A percentile compares a stretch with the other conserved stretches of the same genome.
Conservation (phyloP, 352 stramenopile species). For the Pythium utonaiense region DNA sequence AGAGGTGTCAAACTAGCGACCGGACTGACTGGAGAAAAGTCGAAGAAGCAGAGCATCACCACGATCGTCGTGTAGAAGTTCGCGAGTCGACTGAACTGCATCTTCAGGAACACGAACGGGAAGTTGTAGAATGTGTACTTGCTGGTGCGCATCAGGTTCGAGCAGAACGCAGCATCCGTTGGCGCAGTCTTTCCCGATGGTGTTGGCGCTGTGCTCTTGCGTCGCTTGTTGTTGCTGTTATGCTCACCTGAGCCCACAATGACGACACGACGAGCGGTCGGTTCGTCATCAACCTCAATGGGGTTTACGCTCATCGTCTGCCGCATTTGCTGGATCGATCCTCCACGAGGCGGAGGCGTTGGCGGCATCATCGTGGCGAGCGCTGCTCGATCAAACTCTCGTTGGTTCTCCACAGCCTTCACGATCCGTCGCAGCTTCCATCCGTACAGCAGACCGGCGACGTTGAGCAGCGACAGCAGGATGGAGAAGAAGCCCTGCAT, state of each 20-base stretch:
- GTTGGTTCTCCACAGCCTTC: constrained; percentile 78
- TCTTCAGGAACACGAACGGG: constrained; percentile 85
- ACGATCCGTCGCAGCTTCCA: constrained; percentile 88
- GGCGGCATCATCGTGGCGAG: constrained; percentile 74
- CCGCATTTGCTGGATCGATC: constrained; percentile 32
- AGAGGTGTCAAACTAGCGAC: constrained; percentile 80
- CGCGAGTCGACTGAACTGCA: constrained; percentile 87
- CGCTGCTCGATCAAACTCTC: constrained; percentile 73
- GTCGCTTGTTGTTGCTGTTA: constrained; percentile 18
- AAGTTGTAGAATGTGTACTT: constrained; percentile 93
- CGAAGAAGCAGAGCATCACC: constrained; percentile 87
- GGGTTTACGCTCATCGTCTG: constrained; percentile 63
- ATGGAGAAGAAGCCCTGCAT: constrained; percentile 88
- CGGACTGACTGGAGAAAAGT: constrained; percentile 81
- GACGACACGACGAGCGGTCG: constrained; percentile 40
- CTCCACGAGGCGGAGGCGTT: constrained; percentile 17
- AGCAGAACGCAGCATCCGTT: constrained; percentile 39
- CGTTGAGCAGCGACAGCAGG: constrained; percentile 71
- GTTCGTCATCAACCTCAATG: constrained; percentile 31
- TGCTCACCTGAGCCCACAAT: constrained; percentile 30
- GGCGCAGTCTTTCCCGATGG: constrained; percentile 17
- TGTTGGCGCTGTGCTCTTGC: constrained; percentile 24
- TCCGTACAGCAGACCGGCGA: constrained; percentile 75
- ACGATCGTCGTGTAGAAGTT: constrained; percentile 90
- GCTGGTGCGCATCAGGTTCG: constrained; percentile 82